phyloP scores from a whole-genome alignment of 305 asterid species.

The Solanum aculeatissimum region DNA sequence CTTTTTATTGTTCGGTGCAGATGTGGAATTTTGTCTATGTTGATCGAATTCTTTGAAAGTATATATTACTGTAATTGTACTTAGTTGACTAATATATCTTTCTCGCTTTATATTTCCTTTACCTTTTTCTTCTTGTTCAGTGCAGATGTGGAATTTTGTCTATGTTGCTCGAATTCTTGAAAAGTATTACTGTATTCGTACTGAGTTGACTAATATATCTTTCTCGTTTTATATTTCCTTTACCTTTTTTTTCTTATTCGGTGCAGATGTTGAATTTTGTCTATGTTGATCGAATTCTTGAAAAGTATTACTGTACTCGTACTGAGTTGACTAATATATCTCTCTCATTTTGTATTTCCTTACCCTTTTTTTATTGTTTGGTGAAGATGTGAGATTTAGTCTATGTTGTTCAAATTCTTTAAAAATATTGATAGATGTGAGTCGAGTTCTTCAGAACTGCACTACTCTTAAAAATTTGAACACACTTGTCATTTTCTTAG shows the following conservation, averaged over 20 bases:
- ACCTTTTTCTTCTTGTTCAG: not conserved
- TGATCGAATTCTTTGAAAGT: not conserved
- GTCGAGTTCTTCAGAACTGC: not conserved
- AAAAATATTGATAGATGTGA: not conserved
- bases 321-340: too few relatives aligned
- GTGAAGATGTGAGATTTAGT: not conserved
- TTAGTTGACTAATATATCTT: not conserved
- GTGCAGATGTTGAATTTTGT: too few relatives aligned
- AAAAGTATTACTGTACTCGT: too few relatives aligned
- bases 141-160: not conserved
- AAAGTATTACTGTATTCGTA: not conserved
- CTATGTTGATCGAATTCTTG: too few relatives aligned
- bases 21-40: not conserved
- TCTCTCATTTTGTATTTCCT: too few relatives aligned
- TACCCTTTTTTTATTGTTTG: not conserved
- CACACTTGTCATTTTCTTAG: not conserved
- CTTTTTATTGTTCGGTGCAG: not conserved
- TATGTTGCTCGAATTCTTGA: not conserved
- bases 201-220: not conserved
- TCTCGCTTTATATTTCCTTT: not conserved
- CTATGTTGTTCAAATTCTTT: not conserved
- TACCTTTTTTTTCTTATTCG: too few relatives aligned
- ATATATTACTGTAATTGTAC: fast-evolving
- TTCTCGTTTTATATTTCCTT: not conserved
- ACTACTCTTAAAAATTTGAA: not conserved